Base-by-base conservation (phyloP, 495 filamentous ascomycete species). In the Thermothielavioides terrestris region DNA sequence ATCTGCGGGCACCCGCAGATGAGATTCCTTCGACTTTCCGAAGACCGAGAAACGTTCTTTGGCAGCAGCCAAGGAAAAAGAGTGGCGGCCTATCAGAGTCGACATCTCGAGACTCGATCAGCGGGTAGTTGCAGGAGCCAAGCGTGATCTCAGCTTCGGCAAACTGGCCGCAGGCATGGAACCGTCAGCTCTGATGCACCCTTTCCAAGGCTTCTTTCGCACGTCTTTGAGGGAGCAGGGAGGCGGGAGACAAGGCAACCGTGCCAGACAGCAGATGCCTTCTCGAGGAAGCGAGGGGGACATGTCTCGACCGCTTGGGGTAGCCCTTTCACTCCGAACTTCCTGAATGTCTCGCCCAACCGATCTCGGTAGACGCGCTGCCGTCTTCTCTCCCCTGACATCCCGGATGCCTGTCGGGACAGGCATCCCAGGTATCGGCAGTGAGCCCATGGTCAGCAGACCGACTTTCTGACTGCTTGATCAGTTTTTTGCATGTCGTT, bases 401-500 rank as follows among this genome's bases (percentile, higher is more conserved):
- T 39, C 22, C 30, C 42, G 44, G 38, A 17, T 20, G n/a, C n/a
- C n/a, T n/a, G 31, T 26, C 47, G 20, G 28, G 2, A 17, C 26
- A 34, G 39, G 23, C 10, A 46, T 39, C 37, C 47, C 59, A 46
- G 54, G 42, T 27, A 39, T 52, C 48, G 50, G 44, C 50, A 41
- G 18, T 45, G 31, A 43, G 49, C 46, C n/a, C 26, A 32, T 50
- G 59, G 62, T 64, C 61, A 64, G 52, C 61, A 57, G 61, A 60
- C 56, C 59, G 37, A 46, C 44, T 49, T 49, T 42, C 38, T 42
- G 47, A 18, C n/a, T n/a, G n/a, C n/a, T n/a, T n/a, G n/a, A n/a
- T n/a, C n/a, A n/a, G n/a, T n/a, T n/a, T n/a, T 36, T 17, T 49
- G 34, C 49, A 31, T 35, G n/a, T 23, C 48, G 26, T 39, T 47